Evolutionary conservation across 306 rosid species (phyloP).

Genomic region (Vicia sativa): DNA sequence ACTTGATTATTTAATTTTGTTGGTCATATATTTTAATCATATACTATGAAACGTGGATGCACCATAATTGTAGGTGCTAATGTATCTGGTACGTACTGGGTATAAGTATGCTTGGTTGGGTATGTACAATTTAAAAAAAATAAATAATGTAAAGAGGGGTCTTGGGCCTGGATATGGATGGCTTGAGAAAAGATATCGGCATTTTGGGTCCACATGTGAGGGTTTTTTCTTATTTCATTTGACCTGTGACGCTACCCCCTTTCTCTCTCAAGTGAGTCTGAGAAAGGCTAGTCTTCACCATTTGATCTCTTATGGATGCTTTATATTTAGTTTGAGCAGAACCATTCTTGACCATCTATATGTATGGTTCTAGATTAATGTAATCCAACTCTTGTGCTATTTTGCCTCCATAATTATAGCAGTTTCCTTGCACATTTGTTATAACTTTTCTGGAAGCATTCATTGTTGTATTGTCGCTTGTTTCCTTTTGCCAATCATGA

Average conservation of each 20-base stretch:
- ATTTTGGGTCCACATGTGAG: neutral
- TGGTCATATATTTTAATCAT: constrained; percentile 10
- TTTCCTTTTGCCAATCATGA: constrained; percentile 9
- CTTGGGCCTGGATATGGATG: neutral
- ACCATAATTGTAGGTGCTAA: neutral
- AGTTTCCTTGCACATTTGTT: neutral
- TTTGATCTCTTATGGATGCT: neutral
- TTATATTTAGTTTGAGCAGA: neutral
- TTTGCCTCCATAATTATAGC: neutral
- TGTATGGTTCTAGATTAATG: neutral
- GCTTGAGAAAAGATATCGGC: constrained; percentile 8
- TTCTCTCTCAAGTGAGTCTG: neutral
- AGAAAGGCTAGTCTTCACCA: neutral
- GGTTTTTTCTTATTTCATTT: neutral
- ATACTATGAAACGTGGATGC: constrained; percentile 11
- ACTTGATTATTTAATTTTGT: constrained; percentile 1
- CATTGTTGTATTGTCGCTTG: neutral
- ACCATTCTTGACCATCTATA: neutral
- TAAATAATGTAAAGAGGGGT: neutral
- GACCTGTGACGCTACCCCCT: neutral
- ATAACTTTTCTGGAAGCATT: neutral
- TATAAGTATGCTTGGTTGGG: neutral
- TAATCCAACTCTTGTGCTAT: neutral
- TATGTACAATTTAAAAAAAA: neutral
- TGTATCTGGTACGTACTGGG: neutral